Percentiles rank a stretch among this genome's conserved stretches.
These are phyloP conservation scores for Dactylonectria estremocensis DNA, from an alignment of 2,329 filamentous ascomycete genomes.

Conservation along the genomic window DNA sequence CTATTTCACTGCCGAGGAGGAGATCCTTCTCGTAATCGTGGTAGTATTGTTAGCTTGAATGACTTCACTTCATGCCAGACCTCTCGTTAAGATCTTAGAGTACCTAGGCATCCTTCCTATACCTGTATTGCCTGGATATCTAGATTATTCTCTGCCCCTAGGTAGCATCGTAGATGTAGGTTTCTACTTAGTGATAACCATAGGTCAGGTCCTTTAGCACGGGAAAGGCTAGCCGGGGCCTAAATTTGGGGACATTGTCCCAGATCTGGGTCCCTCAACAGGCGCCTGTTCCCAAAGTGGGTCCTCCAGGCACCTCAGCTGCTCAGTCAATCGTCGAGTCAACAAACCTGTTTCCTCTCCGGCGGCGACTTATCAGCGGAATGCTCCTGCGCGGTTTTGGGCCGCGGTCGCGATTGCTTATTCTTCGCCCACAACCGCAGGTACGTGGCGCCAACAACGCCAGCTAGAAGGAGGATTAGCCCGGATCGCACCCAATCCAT, in stretches of 20 bases:
- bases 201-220: neutral
- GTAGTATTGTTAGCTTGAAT: neutral
- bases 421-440: no score
- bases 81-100: neutral
- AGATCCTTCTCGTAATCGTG: neutral
- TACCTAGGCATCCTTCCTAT: neutral
- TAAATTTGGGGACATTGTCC: neutral
- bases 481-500: no score
- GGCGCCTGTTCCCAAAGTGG: neutral
- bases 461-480: no score
- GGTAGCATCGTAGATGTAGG: neutral
- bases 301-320: neutral
- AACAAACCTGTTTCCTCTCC: neutral
- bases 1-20: neutral
- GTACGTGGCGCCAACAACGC: no score
- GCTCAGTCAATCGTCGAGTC: neutral
- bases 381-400: neutral
- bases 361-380: neutral
- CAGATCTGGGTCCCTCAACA: neutral
- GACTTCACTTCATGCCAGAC: neutral
- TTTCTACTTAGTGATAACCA: neutral
- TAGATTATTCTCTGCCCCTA: neutral
- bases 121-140: neutral
- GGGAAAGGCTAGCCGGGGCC: neutral
- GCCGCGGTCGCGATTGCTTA: neutral